Conservation (phyloP, 1,284 basidiomycete species). For the Psilocybe mexicana region DNA sequence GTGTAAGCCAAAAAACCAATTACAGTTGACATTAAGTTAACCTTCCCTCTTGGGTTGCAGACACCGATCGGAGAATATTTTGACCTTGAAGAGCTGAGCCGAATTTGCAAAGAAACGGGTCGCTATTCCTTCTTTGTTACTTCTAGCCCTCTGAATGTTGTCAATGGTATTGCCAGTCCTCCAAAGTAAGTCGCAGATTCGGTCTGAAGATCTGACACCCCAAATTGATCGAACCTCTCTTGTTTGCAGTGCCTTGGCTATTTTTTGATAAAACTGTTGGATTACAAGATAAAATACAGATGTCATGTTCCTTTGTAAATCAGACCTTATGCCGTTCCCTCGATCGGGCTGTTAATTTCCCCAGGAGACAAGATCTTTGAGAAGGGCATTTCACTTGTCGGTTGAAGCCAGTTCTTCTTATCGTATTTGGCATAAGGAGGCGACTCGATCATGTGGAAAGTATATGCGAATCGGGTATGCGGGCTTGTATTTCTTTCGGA, state of each 20-base stretch:
- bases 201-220: not conserved
- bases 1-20: constrained; percentile 18
- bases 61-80: constrained; percentile 28
- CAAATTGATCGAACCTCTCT: not conserved
- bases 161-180: constrained; percentile 27
- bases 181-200: constrained; percentile 21
- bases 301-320: not conserved
- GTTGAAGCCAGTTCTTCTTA: constrained; percentile 88
- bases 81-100: constrained; percentile 25
- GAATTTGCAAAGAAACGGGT: constrained; percentile 21
- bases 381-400: constrained; percentile 81
- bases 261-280: constrained; percentile 11
- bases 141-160: constrained; percentile 26
- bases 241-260: constrained; percentile 19
- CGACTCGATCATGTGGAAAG: constrained; percentile 90
- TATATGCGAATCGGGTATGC: constrained; percentile 86
- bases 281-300: not conserved
- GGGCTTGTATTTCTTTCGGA: constrained; percentile 77
- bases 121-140: constrained; percentile 27
- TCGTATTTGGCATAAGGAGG: constrained; percentile 68
- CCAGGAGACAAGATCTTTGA: constrained; percentile 53
- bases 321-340: not conserved
- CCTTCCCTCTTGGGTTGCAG: constrained; percentile 6
- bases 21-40: no score
- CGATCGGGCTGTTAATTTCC: constrained; percentile 9